Evolutionary conservation across 2,329 filamentous ascomycete genomes (phyloP), one percentile per base, ranked within the genome.

Genomic region (Zasmidium cellare): DNA sequence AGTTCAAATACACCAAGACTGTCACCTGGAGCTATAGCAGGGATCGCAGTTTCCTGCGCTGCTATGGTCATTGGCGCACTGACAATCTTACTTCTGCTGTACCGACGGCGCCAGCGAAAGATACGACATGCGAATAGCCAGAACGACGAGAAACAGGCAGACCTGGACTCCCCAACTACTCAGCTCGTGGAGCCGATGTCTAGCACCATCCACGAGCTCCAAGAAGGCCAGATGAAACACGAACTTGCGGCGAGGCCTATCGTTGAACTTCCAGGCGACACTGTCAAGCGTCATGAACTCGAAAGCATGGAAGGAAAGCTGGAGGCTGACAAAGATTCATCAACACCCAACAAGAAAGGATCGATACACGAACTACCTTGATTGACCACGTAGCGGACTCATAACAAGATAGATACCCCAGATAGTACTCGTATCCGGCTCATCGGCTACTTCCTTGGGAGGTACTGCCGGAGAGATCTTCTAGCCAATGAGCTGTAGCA

Each of bases 201-300:
- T n/a, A 16, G 5, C 12, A 14, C 35, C 16, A 41, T 41, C 25
- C 48, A 51, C 25, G 51, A 46, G 41, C 23, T 53, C 14, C 31
- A 28, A 23, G 41, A 25, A 25, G 9, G 38, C 23, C 18, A 2
- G n/a, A 19, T 46, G 16, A 53, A 24, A 7, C 38, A 23, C 3
- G 38, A 53, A 44, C 51, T 46, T 22, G 46, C 45, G 51, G 45
- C 51, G 16, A 53, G 12, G n/a, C 51, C 38, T 3, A 44, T 53
- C 22, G 28, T 46, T 16, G 51, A 53, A 22, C 14, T 53, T 23
- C 28, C 14, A 5, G 51, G 51, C 2, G 41, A 53, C 11, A 11
- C 25, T 14, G 23, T 18, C 12, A 3, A 19, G 9, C 20, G 11
- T 28, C 47, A 50, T 18, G 47, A 50, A 19, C 25, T 50, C 9